Percentiles rank a stretch among this genome's conserved stretches.
These are phyloP conservation scores for Trypanosoma avium DNA, from an alignment of 208 protist species.

Conservation along the genomic window DNA sequence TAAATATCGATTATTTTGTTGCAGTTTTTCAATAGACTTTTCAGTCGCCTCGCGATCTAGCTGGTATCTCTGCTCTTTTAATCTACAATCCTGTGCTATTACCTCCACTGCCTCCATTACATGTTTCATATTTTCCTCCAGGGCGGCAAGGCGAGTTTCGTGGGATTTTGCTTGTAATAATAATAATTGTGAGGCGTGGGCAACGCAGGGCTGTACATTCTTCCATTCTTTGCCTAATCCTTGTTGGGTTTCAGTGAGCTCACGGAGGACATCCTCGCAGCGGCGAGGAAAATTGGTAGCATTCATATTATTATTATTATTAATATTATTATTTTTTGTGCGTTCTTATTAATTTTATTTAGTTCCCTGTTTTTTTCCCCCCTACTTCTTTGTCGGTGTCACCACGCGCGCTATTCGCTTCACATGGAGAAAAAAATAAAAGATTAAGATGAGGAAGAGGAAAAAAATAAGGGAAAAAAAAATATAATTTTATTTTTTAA, in stretches of 20 bases:
- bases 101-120: conserved; percentile 38
- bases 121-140: conserved; percentile 36
- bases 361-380: too few relatives aligned
- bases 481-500: neutral
- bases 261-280: conserved; percentile 30
- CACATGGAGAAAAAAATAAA: too few relatives aligned
- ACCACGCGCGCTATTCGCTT: too few relatives aligned
- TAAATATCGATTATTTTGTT: conserved; percentile 8
- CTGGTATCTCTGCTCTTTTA: conserved; percentile 74
- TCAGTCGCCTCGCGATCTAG: conserved; percentile 33
- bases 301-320: too few relatives aligned
- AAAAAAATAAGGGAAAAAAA: neutral
- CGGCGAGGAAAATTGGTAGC: too few relatives aligned
- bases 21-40: conserved; percentile 4
- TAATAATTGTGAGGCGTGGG: conserved; percentile 27
- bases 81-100: conserved; percentile 44
- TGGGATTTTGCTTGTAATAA: conserved; percentile 22
- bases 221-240: conserved; percentile 52
- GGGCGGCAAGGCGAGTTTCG: conserved; percentile 18
- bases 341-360: too few relatives aligned
- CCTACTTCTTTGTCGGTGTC: too few relatives aligned
- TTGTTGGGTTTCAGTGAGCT: conserved; percentile 45
- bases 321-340: too few relatives aligned
- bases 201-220: conserved; percentile 76
- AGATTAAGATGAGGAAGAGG: neutral